Percentiles rank a stretch among this genome's conserved stretches.
Evolutionary conservation across 140 eudicot species (phyloP).

Genomic region (Bidens hawaiensis): DNA sequence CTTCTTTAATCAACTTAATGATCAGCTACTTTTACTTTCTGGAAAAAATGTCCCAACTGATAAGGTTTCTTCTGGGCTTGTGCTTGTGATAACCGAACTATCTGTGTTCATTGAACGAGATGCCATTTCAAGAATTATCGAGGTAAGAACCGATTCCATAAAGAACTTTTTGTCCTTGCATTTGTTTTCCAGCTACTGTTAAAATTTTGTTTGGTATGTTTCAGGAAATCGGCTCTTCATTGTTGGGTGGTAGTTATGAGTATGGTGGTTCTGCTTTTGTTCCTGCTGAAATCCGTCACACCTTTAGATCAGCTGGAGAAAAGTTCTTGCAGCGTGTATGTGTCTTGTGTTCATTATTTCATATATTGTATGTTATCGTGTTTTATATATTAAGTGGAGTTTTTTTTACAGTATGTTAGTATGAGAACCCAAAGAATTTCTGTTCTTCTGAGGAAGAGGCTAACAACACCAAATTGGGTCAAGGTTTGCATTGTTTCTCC

Average conservation of each 20-base stretch:
- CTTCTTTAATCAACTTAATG: constrained; percentile 66
- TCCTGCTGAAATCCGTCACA: constrained; percentile 93
- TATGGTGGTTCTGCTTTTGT: constrained; percentile 77
- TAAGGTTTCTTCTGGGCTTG: constrained; percentile 77
- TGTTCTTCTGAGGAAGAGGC: constrained; percentile 79
- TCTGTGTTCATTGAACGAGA: constrained; percentile 68
- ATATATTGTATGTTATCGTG: not conserved
- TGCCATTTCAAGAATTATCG: constrained; percentile 85
- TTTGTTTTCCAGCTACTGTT: not conserved
- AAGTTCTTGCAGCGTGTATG: constrained; percentile 86
- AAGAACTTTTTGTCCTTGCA: not conserved
- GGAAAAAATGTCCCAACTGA: constrained; percentile 53
- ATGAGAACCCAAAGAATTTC: constrained; percentile 85
- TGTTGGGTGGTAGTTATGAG: constrained; percentile 77
- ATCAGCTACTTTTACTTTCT: constrained; percentile 58
- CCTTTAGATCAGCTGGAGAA: constrained; percentile 70
- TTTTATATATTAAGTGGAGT: constrained; percentile 4
- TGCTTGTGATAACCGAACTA: constrained; percentile 83
- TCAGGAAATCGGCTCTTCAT: constrained; percentile 87
- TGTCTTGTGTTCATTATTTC: constrained; percentile 1
- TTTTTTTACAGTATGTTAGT: constrained; percentile 60
- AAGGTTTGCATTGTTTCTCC: constrained; percentile 51
- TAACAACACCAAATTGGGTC: constrained; percentile 89
- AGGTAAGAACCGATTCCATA: constrained; percentile 48
- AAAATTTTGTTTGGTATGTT: constrained; percentile 8